These are phyloP conservation scores for Coniochaeta sp. DNA, from an alignment of 2,329 filamentous ascomycete species.

Conservation along the genomic window DNA sequence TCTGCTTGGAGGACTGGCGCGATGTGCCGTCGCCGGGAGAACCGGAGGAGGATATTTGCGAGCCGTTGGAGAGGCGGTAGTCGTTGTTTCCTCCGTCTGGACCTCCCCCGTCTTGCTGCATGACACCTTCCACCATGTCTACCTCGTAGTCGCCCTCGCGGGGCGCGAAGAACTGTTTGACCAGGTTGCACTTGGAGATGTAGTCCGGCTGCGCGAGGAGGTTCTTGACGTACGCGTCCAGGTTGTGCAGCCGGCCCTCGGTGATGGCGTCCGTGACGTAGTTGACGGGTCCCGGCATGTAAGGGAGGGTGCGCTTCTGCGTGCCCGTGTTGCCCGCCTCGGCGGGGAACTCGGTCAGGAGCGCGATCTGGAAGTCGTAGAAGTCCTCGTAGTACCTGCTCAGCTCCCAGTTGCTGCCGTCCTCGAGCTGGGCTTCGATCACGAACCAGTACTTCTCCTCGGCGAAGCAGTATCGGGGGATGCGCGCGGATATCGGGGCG, in stretches of 20 bases:
- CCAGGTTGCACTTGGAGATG: constrained; percentile 76
- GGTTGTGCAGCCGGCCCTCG: constrained; percentile 82
- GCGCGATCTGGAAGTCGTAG: constrained; percentile 95
- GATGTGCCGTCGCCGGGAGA: constrained; percentile 55
- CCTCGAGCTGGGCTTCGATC: constrained; percentile 84
- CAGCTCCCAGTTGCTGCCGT: constrained; percentile 86
- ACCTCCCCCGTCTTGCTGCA: too few species aligned
- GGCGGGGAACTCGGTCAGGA: constrained; percentile 84
- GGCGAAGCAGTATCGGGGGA: constrained; percentile 89
- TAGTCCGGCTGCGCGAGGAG: constrained; percentile 75
- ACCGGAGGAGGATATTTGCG: constrained; percentile 58
- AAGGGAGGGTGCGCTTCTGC: constrained; percentile 77
- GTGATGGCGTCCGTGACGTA: constrained; percentile 98
- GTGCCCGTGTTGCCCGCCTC: constrained; percentile 83
- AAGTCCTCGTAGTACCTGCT: constrained; percentile 97
- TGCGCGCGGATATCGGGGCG: constrained; percentile 74
- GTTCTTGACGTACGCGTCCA: constrained; percentile 94
- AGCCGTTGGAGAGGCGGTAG: constrained; percentile 66
- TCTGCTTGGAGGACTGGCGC: constrained; percentile 58
- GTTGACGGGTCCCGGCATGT: constrained; percentile 96
- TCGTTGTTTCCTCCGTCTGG: constrained; percentile 51
- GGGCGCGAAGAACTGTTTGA: constrained; percentile 86
- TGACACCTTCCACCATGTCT: constrained; percentile 57
- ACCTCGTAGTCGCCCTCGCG: constrained; percentile 91
- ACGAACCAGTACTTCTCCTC: constrained; percentile 99